phyloP scores from a whole-genome alignment of 148 eudicot genomes.

The Talinum fruticosum region DNA sequence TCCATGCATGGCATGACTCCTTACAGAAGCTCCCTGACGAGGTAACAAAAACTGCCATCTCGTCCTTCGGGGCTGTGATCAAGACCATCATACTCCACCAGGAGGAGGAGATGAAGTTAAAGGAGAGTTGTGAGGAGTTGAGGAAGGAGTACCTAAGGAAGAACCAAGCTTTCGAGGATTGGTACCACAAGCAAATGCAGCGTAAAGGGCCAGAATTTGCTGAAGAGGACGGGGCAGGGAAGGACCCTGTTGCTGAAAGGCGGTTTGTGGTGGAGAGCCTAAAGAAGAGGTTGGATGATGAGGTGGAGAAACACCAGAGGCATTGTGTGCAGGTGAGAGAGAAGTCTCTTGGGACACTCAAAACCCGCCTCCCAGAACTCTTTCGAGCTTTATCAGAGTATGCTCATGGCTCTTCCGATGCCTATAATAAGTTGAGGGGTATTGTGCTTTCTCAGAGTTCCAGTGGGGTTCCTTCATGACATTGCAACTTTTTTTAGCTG shows the following conservation, averaged over 20 bases:
- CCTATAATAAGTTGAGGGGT: slow-evolving; percentile 49
- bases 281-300: slow-evolving; percentile 76
- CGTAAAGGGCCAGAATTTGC: slow-evolving; percentile 47
- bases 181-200: slow-evolving; percentile 65
- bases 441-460: slow-evolving; percentile 44
- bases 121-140: slow-evolving; percentile 73
- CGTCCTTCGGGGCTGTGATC: slow-evolving; percentile 69
- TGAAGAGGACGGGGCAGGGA: slow-evolving; percentile 41
- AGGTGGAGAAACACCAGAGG: slow-evolving; percentile 61
- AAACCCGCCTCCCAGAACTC: slow-evolving; percentile 72
- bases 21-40: slow-evolving; percentile 86
- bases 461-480: slow-evolving; percentile 35
- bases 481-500: not conserved
- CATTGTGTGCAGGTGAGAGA: slow-evolving; percentile 86
- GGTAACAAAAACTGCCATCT: slow-evolving; percentile 63
- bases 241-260: slow-evolving; percentile 57
- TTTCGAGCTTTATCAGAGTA: slow-evolving; percentile 77
- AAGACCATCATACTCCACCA: slow-evolving; percentile 60
- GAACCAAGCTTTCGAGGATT: slow-evolving; percentile 70
- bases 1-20: slow-evolving; percentile 71
- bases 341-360: slow-evolving; percentile 71
- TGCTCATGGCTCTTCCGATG: slow-evolving; percentile 52
- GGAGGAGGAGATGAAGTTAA: slow-evolving; percentile 78
- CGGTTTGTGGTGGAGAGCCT: slow-evolving; percentile 63
- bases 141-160: slow-evolving; percentile 63